Percentiles rank a stretch among this genome's conserved stretches.
Conservation (phyloP, 2,329 filamentous ascomycete species). For the Phyllosticta ampelicida region DNA sequence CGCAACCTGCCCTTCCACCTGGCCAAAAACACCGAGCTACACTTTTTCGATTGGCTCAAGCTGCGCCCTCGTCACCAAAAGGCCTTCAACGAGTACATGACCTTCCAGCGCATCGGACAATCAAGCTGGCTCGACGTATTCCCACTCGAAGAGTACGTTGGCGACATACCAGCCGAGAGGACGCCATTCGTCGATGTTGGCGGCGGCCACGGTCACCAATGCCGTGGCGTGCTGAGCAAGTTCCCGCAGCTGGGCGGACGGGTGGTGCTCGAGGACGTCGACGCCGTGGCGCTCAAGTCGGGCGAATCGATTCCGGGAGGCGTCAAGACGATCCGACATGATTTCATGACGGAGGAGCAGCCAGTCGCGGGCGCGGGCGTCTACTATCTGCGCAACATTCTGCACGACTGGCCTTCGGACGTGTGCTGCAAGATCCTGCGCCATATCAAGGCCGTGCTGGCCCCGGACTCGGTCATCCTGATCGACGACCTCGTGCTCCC, state of each 20-base stretch:
- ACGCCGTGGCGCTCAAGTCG: not conserved
- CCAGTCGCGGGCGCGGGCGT: slow-evolving; percentile 16
- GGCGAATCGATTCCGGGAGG: not conserved
- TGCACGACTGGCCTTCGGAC: slow-evolving; percentile 32
- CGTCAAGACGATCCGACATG: not conserved
- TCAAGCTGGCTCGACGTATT: slow-evolving; percentile 12
- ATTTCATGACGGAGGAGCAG: not conserved
- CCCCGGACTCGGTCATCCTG: slow-evolving; percentile 27
- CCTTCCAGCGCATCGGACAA: not conserved
- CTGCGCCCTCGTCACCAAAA: slow-evolving; percentile 11
- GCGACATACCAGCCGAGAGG: slow-evolving; percentile 8
- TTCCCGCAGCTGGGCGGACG: not conserved
- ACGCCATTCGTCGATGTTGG: slow-evolving; percentile 12
- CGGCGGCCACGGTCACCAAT: slow-evolving; percentile 12
- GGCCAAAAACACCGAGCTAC: slow-evolving; percentile 18
- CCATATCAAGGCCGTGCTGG: slow-evolving; percentile 24
- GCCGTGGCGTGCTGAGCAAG: not conserved
- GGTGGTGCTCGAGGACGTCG: not conserved
- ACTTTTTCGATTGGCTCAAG: slow-evolving; percentile 22
- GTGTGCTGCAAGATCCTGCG: slow-evolving; percentile 24
- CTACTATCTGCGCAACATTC: slow-evolving; percentile 29
- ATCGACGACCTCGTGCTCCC: slow-evolving; percentile 36
- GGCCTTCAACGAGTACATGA: slow-evolving; percentile 1
- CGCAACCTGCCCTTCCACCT: slow-evolving; percentile 20
- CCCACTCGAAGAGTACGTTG: slow-evolving; percentile 12